Conservation (phyloP, 192 early-diverging fungal genomes). For the Mortierella alpina region DNA sequence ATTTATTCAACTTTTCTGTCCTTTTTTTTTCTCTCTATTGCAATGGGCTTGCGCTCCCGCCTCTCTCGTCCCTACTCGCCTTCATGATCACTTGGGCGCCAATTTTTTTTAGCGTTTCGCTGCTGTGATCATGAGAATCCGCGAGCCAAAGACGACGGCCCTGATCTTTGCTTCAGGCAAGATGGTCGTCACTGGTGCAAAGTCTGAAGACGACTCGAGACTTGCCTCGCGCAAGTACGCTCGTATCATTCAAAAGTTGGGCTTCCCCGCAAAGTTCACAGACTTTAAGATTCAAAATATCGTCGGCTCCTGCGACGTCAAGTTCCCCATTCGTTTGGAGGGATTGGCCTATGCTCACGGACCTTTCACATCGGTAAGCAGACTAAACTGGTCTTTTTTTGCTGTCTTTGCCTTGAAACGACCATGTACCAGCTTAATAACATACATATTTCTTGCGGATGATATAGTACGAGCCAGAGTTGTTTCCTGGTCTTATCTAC, state of each 20-base stretch:
- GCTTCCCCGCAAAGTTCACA: slow-evolving; percentile 96
- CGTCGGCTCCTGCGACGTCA: slow-evolving; percentile 98
- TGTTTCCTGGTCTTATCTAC: slow-evolving; percentile 99
- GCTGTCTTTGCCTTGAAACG: neutral
- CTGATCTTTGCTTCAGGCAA: slow-evolving; percentile 99
- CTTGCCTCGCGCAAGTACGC: slow-evolving; percentile 98
- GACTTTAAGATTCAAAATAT: slow-evolving; percentile 99
- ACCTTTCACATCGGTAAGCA: slow-evolving; percentile 86
- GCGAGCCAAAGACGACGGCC: slow-evolving; percentile 99
- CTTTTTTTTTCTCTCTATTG: slow-evolving; percentile 19
- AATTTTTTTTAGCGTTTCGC: slow-evolving; percentile 88
- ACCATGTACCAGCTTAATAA: neutral
- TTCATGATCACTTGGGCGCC: neutral
- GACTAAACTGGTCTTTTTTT: slow-evolving; percentile 12
- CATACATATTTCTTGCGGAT: neutral
- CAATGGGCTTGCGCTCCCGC: slow-evolving; percentile 24
- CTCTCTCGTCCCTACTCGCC: neutral
- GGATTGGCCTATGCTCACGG: slow-evolving; percentile 95
- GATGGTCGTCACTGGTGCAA: slow-evolving; percentile 99
- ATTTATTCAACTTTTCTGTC: slow-evolving; percentile 33
- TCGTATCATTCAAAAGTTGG: slow-evolving; percentile 98
- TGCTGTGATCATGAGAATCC: slow-evolving; percentile 99
- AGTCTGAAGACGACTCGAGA: slow-evolving; percentile 97
- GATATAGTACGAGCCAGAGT: slow-evolving; percentile 94
- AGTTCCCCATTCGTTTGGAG: slow-evolving; percentile 98